Evolutionary conservation across 177 flowering plant species (phyloP), one percentile per base, ranked within the genome.

Genomic region (Vitis hybrid): DNA sequence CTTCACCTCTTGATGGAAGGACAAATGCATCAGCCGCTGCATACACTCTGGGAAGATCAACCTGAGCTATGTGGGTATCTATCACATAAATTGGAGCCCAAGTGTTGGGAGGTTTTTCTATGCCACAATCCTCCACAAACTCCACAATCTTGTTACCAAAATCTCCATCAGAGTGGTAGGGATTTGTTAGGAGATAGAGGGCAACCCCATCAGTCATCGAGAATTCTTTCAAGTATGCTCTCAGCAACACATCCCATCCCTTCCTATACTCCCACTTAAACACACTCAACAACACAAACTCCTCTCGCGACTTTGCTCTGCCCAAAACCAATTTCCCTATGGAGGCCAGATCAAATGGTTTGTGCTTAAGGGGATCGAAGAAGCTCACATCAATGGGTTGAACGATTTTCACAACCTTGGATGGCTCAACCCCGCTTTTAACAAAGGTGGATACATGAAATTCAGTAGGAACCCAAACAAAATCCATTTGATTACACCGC

Each of bases 221-320:
- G 74, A 91, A 91, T 68, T 91, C 97, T 66, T 76, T 71, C 81
- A 88, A 78, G 67, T 87, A 91, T 56, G 97, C 75, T 57, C 60
- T 78, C 80, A 91, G 75, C 78, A 91, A 64, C 48, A 89, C 82
- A 84, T 89, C 94, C 97, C 97, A 91, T 12, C 92, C 97, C 72
- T 91, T 89, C 77, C 92, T 86, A 35, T 78, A 81, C 78, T 91
- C 94, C 94, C 94, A 91, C 72, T 91, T 91, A 54, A 91, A 89
- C 57, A 91, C 72, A 74, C 94, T 91, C 80, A 91, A 76, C 73
- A 88, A 89, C 19, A 87, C 83, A 79, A 86, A 89, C 54, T 62
- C 76, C 18, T 71, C 71, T 12, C 60, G 49, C 65, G 12, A 61
- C 50, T 65, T 62, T 21, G 51, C 51, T 6, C 56, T 21, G 7